Conservation (phyloP, 2,329 filamentous ascomycete species). For the Aureobasidium sp. region DNA sequence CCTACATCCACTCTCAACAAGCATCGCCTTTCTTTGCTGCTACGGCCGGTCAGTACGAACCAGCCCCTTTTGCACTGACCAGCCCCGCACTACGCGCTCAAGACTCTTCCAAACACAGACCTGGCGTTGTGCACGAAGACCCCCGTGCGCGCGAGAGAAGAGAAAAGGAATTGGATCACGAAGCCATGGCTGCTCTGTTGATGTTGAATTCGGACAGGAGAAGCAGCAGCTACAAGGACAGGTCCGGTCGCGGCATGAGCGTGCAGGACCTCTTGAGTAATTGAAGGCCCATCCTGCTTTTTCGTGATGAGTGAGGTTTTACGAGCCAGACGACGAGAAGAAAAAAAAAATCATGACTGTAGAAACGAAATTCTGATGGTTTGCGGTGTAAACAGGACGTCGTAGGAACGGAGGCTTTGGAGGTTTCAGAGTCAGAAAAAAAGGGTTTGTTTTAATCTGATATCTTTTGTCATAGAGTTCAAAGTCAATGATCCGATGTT, state of each 20-base stretch:
- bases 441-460: neutral
- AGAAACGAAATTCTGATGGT: neutral
- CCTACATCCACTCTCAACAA: conserved; percentile 40
- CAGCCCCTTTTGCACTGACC: conserved; percentile 23
- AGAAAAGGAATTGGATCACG: conserved; percentile 48
- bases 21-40: conserved; percentile 55
- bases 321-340: too few species aligned
- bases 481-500: too few species aligned
- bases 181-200: conserved; percentile 76
- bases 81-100: conserved; percentile 32
- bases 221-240: conserved; percentile 16
- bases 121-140: neutral
- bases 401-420: neutral
- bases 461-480: neutral
- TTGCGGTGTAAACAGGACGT: conserved; percentile 1
- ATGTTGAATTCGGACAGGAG: conserved; percentile 62
- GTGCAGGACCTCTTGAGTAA: conserved; percentile 40
- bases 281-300: too few species aligned
- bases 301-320: too few species aligned
- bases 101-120: conserved; percentile 5
- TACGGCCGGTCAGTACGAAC: conserved; percentile 24
- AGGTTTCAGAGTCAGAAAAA: neutral
- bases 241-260: conserved; percentile 36
- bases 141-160: neutral
- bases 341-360: neutral